Conservation (phyloP, 768 basidiomycete genomes). For the Psilocybe sp. region DNA sequence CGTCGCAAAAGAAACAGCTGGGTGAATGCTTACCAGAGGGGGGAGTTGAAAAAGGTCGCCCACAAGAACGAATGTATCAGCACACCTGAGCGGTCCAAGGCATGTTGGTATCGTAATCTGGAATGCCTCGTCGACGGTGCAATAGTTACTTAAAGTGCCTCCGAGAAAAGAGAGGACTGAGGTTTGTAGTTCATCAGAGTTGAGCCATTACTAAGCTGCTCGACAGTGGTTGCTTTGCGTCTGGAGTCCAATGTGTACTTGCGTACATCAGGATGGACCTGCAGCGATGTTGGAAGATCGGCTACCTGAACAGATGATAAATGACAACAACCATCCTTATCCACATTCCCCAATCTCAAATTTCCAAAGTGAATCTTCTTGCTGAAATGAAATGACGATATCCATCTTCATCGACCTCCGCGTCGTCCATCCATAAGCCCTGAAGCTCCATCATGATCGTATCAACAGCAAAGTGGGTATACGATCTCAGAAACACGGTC, state of each 20-base stretch:
- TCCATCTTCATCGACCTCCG: background rate
- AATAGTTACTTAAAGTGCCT: conserved; percentile 92
- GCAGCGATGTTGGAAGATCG: conserved; percentile 1
- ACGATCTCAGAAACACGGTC: conserved; percentile 84
- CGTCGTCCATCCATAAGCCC: conserved; percentile 8
- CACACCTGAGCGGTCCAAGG: conserved; percentile 87
- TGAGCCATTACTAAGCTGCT: conserved; percentile 44
- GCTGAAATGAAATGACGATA: too few species aligned
- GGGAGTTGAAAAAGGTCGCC: conserved; percentile 98
- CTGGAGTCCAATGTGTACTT: conserved; percentile 65
- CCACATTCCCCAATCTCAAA: conserved; percentile 83
- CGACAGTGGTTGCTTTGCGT: conserved; percentile 60
- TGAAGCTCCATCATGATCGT: conserved; percentile 84
- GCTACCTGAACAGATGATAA: background rate
- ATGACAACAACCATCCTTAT: conserved; percentile 70
- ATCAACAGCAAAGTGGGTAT: conserved; percentile 98
- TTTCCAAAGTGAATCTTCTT: conserved; percentile 56
- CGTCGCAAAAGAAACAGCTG: background rate
- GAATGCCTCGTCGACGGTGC: conserved; percentile 97
- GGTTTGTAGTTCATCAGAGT: background rate
- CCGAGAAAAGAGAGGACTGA: conserved; percentile 74
- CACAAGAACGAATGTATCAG: conserved; percentile 89
- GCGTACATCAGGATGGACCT: conserved; percentile 84
- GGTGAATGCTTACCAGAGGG: conserved; percentile 62
- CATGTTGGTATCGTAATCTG: conserved; percentile 97